phyloP scores from a whole-genome alignment of 2,329 filamentous ascomycete species.

The Fusarium redolens region DNA sequence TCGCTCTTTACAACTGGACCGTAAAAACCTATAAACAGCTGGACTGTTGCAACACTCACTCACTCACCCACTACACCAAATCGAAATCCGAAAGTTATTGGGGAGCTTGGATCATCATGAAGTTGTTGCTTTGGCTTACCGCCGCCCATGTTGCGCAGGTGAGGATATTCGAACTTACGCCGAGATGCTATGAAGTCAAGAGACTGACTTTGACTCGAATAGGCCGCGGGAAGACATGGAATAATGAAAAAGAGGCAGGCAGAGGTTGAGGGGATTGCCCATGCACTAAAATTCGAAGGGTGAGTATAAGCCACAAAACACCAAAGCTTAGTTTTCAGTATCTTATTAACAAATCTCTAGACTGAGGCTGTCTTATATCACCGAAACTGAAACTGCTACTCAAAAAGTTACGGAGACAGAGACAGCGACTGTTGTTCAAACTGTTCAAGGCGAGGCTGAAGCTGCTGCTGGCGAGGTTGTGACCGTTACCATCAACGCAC shows the following conservation, averaged over 20 bases:
- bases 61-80: slow-evolving; percentile 15
- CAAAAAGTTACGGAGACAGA: slow-evolving; percentile 34
- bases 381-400: slow-evolving; percentile 41
- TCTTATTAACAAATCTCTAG: slow-evolving; percentile 22
- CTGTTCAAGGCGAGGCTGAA: slow-evolving; percentile 2
- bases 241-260: slow-evolving; percentile 33
- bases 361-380: slow-evolving; percentile 41
- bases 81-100: slow-evolving; percentile 7
- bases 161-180: not conserved
- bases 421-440: slow-evolving; percentile 26
- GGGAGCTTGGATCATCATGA: slow-evolving; percentile 21
- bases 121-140: slow-evolving; percentile 31
- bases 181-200: not conserved
- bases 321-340: no score
- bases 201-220: not conserved
- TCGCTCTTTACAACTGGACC: slow-evolving; percentile 19
- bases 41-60: slow-evolving; percentile 41
- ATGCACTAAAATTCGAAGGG: slow-evolving; percentile 42
- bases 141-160: slow-evolving; percentile 37
- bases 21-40: slow-evolving; percentile 33
- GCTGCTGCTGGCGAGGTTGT: slow-evolving; percentile 21
- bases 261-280: slow-evolving; percentile 7
- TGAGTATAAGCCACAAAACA: not conserved
- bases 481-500: slow-evolving; percentile 33
- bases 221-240: slow-evolving; percentile 37